Evolutionary conservation across 192 early-diverging fungal genomes (phyloP), one percentile per base, ranked within the genome.

Genomic region (Chytriomyces sp.): DNA sequence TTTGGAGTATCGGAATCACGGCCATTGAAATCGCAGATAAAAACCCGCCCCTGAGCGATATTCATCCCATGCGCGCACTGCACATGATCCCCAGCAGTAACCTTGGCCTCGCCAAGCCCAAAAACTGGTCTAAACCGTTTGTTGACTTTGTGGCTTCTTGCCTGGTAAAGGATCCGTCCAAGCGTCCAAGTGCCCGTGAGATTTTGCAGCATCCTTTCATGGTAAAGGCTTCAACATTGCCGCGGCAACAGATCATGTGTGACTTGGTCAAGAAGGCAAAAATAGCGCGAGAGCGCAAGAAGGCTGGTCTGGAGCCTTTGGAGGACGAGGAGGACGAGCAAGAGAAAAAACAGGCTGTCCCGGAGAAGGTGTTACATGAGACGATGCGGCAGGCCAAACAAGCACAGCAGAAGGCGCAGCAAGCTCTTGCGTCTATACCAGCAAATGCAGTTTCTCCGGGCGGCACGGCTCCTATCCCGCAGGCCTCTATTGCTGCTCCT

Each of bases 21-120:
- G 84, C 84, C 8, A 89, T 89, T 53, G 88, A 89, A 75, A 85
- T 89, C 40, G 88, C 88, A 4, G 86, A 89, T 66, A 88, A 88
- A 64, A 87, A 89, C 58, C 88, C 88, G 5, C 88, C 88, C 14
- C 75, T 88, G 17, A 78, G 81, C 40, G 88, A 89, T 52, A 88
- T 89, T 55, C 88, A 89, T 70, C 88, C 88, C 0, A 89, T 89
- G 86, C 79, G 83, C 32, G 88, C 86, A 2, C 75, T 89, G 10
- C 75, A 82, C 34, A 52, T 89, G 40, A 89, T 89, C 68, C 85
- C 87, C 28, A 79, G 73, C 49, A 66, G 74, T 12, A 75, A 68
- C 58, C 68, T 89, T 25, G 80, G 82, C 22, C 76, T 89, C 28
- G 79, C 82, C 4, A 89, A 89, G 57, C 87, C 87, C 10, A 89